Percentiles rank a stretch among this genome's conserved stretches.
These are phyloP conservation scores for Sclerotiophoma versabilis DNA, from an alignment of 2,329 filamentous ascomycete genomes.

Conservation along the genomic window DNA sequence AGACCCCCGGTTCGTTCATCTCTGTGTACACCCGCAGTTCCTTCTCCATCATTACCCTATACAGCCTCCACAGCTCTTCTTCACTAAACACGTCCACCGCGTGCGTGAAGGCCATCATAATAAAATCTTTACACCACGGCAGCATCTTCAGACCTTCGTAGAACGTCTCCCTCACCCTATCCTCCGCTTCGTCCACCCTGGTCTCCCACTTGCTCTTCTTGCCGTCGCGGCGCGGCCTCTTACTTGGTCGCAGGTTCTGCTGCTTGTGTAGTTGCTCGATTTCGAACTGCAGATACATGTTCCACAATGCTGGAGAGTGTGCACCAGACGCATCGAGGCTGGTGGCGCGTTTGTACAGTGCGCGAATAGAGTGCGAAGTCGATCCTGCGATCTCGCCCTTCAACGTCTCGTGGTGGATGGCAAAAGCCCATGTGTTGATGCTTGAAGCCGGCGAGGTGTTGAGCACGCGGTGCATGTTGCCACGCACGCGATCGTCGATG, in stretches of 20 bases:
- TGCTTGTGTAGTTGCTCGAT: slow-evolving; percentile 25
- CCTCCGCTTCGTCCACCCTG: slow-evolving; percentile 41
- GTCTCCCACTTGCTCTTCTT: slow-evolving; percentile 31
- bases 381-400: slow-evolving; percentile 49
- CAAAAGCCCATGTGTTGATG: slow-evolving; percentile 62
- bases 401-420: slow-evolving; percentile 63
- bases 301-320: slow-evolving; percentile 43
- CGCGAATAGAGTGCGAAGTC: slow-evolving; percentile 61
- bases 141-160: slow-evolving; percentile 63
- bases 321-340: slow-evolving; percentile 31
- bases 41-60: slow-evolving; percentile 66
- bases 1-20: slow-evolving; percentile 47
- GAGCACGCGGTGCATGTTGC: slow-evolving; percentile 60
- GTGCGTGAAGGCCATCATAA: slow-evolving; percentile 63
- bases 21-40: slow-evolving; percentile 66
- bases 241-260: slow-evolving; percentile 12
- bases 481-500: slow-evolving; percentile 78
- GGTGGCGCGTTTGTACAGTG: slow-evolving; percentile 63
- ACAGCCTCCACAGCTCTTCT: slow-evolving; percentile 61
- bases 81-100: slow-evolving; percentile 47
- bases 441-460: slow-evolving; percentile 39
- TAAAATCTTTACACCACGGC: slow-evolving; percentile 69
- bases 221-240: slow-evolving; percentile 23
- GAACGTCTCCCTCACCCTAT: slow-evolving; percentile 60
- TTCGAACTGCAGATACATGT: slow-evolving; percentile 44